Conservation (phyloP, 2,329 filamentous ascomycete genomes). For the Kalaharituber pfeilii region DNA sequence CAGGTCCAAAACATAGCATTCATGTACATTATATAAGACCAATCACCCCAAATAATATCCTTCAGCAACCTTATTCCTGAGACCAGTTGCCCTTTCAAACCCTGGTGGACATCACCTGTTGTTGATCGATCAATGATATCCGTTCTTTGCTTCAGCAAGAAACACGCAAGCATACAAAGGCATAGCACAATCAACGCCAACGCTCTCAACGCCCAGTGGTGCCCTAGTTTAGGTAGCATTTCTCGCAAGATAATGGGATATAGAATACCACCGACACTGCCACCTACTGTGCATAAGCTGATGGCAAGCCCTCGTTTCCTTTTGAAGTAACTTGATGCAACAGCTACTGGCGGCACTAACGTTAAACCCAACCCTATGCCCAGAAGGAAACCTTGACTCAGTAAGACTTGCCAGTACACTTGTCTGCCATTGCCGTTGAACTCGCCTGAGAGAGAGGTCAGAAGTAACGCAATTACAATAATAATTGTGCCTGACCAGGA, state of each 20-base stretch:
- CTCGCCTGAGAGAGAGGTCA: constrained; percentile 18
- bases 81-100: background rate
- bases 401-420: constrained; percentile 34
- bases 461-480: constrained; percentile 24
- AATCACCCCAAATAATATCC: background rate
- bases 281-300: background rate
- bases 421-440: background rate
- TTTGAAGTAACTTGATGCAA: background rate
- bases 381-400: constrained; percentile 31
- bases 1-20: background rate
- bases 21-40: background rate
- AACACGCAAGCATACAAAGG: background rate
- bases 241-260: background rate
- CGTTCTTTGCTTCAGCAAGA: background rate
- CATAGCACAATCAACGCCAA: background rate
- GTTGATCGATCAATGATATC: background rate
- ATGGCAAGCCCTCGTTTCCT: background rate
- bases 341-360: constrained; percentile 21
- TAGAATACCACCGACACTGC: background rate
- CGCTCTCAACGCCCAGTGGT: background rate
- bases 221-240: background rate
- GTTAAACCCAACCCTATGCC: constrained; percentile 30
- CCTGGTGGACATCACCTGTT: background rate
- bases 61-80: background rate
- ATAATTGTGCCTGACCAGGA: background rate